Conservation (phyloP, 1,284 basidiomycete genomes). For the Microbotryum scabiosae region DNA sequence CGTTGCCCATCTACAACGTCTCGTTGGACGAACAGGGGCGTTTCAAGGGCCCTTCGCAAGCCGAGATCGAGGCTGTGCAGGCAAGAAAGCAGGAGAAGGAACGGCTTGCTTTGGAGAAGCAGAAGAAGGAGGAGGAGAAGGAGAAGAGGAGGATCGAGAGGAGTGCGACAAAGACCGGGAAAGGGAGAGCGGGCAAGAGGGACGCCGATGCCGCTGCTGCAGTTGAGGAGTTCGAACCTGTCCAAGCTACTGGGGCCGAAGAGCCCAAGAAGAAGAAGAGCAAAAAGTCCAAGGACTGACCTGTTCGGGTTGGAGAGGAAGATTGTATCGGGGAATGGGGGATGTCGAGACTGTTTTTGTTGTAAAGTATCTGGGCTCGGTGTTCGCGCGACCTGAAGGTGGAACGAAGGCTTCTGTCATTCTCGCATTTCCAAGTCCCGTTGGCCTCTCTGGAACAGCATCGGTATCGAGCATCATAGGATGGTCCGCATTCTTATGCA, state of each 20-base stretch:
- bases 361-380: too few relatives aligned
- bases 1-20: slow-evolving; percentile 82
- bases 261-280: slow-evolving; percentile 61
- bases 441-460: too few relatives aligned
- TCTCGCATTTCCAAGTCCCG: too few relatives aligned
- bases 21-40: slow-evolving; percentile 40
- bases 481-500: too few relatives aligned
- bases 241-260: neutral
- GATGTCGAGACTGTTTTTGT: too few relatives aligned
- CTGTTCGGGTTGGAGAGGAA: neutral
- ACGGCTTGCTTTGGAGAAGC: slow-evolving; percentile 22
- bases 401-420: neutral
- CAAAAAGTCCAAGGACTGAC: slow-evolving; percentile 43
- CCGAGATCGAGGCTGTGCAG: slow-evolving; percentile 30
- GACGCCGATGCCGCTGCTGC: slow-evolving; percentile 6
- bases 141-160: slow-evolving; percentile 40
- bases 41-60: slow-evolving; percentile 32
- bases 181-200: slow-evolving; percentile 32
- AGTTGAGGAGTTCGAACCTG: slow-evolving; percentile 2
- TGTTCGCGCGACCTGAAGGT: neutral
- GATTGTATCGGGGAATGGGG: too few relatives aligned
- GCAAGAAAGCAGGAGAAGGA: slow-evolving; percentile 28
- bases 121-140: slow-evolving; percentile 25
- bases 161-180: slow-evolving; percentile 10
- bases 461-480: too few relatives aligned